These are phyloP conservation scores for Spatholobus suberectus DNA, from an alignment of 306 rosid genomes.

Conservation along the genomic window DNA sequence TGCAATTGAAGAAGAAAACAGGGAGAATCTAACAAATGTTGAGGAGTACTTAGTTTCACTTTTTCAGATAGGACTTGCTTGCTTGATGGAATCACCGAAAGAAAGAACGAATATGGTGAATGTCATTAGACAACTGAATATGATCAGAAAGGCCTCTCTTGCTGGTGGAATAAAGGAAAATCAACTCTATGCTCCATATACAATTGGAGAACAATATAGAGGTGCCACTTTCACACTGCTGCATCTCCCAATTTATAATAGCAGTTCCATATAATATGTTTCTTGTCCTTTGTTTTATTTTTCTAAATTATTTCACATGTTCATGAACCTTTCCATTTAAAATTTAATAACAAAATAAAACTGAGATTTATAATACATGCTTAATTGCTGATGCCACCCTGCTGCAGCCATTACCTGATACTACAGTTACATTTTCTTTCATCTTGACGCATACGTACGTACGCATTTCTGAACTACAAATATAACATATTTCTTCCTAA, in stretches of 20 bases:
- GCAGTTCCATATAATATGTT: background rate
- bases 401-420: no score
- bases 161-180: no score
- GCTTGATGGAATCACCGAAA: no score
- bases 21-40: background rate
- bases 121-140: no score
- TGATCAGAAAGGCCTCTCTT: no score
- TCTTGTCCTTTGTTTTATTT: background rate
- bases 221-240: background rate
- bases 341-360: background rate
- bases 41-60: background rate
- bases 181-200: no score
- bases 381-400: background rate
- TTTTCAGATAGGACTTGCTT: no score
- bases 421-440: background rate
- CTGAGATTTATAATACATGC: background rate
- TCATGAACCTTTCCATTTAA: background rate
- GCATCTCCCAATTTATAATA: background rate
- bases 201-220: no score
- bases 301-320: background rate
- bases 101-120: no score
- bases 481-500: background rate
- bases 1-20: background rate
- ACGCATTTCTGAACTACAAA: background rate
- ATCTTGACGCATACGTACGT: background rate